Evolutionary conservation across 75 land plant species (phyloP).

Genomic region (Larix kaempferi): DNA sequence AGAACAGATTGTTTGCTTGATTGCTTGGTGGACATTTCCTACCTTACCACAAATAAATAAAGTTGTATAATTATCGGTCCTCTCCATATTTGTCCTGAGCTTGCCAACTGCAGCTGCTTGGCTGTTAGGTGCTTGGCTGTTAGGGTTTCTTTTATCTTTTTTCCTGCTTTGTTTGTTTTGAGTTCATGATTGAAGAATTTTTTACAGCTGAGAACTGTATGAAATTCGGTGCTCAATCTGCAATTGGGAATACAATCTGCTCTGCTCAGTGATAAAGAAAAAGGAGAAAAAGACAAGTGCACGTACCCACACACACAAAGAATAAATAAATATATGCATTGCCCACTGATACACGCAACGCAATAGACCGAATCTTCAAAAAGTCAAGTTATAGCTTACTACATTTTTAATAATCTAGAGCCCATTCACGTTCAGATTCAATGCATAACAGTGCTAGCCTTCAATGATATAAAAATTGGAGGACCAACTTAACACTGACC

Average conservation of each 20-base stretch:
- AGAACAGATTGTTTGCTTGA: constrained; percentile 1
- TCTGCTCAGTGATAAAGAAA: not conserved
- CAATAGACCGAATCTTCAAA: too few relatives aligned
- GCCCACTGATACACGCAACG: not conserved
- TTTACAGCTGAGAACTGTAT: not conserved
- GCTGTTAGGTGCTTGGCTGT: not conserved
- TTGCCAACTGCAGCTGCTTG: not conserved
- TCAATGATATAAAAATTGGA: too few relatives aligned
- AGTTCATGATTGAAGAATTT: not conserved
- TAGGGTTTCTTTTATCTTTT: not conserved
- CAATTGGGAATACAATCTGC: not conserved
- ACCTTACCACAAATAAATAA: not conserved
- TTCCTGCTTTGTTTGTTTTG: not conserved
- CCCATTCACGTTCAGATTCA: too few relatives aligned
- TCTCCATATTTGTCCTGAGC: not conserved
- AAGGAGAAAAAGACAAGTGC: not conserved
- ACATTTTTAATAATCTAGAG: too few relatives aligned
- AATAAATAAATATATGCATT: not conserved
- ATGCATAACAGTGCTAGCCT: too few relatives aligned
- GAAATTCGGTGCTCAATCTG: not conserved
- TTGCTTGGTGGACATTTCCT: not conserved
- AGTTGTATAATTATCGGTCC: not conserved
- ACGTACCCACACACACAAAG: not conserved
- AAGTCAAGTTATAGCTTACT: too few relatives aligned
- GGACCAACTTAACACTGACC: too few relatives aligned